Base-by-base conservation (phyloP, 805 yeast species). In the Starmerella bacillaris region DNA sequence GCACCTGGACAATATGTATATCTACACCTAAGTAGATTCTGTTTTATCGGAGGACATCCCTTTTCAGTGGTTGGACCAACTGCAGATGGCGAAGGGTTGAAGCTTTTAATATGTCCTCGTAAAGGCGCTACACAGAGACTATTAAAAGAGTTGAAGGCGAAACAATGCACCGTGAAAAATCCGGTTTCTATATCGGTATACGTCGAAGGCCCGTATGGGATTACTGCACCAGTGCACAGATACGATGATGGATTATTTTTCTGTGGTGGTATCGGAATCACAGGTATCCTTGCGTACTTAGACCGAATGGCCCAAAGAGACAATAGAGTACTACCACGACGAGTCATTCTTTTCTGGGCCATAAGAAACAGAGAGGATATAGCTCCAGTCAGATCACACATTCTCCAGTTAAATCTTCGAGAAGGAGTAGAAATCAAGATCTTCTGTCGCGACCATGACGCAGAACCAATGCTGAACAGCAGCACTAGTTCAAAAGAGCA, bases 41-140 rank as follows among this genome's bases (percentile, higher is more conserved):
- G 66, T 45, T 67, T 70, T 46, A 68, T 74, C 70, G 74, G 74
- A 45, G 70, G 78, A 1, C 80, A 74, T 50, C 82, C 82, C 3
- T 74, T 74, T 44, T 71, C 78, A 0, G 58, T 67, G 15, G 57
- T 67, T 14, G 63, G 67, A 15, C 46, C 51, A 12, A 51, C 64
- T 0, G 55, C 51, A 4, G 53, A 54, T 6, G 62, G 57, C 9
- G 55, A 59, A 14, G 61, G 69, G 27, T 59, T 63, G 38, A 65
- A 65, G 21, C 59, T 73, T 33, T 55, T 61, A 34, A 56, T 69
- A 32, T 65, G 65, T 47, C 65, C 66, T 4, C 67, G 72, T 43
- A 61, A 61, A 9, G 79, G 78, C 3, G 53, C 68, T 39, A 69
- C 77, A 2, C 54, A 57, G 37, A 46, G 51, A 16, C 47, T 70